Conservation (phyloP, 208 protist genomes). For the Leishmania tarentolae region DNA sequence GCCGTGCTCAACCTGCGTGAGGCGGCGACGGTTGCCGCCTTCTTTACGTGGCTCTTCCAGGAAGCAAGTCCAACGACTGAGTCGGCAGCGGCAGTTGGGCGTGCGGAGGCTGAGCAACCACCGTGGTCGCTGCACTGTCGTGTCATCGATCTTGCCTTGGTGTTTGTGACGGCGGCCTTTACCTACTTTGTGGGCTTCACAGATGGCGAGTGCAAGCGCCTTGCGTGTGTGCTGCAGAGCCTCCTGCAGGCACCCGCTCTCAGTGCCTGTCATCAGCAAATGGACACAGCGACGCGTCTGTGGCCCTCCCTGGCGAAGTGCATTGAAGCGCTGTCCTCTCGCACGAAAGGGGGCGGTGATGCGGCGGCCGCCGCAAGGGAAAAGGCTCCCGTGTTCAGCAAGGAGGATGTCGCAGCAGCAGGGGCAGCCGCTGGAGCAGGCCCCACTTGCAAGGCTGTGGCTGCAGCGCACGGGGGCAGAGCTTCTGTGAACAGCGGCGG, state of each 20-base stretch:
- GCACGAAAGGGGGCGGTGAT: neutral
- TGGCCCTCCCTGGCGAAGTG: slow-evolving; percentile 8
- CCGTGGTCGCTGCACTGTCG: neutral
- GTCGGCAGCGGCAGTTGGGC: neutral
- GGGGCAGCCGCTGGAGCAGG: neutral
- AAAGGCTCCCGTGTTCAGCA: neutral
- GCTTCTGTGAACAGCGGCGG: neutral
- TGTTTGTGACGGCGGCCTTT: slow-evolving; percentile 47
- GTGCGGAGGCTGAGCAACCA: neutral
- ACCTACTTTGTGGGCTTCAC: slow-evolving; percentile 78
- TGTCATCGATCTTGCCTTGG: slow-evolving; percentile 51
- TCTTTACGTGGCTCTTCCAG: slow-evolving; percentile 54
- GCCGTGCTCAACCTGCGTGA: slow-evolving; percentile 72
- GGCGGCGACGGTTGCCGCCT: slow-evolving; percentile 57
- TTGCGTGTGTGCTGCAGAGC: slow-evolving; percentile 56
- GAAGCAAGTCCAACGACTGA: neutral
- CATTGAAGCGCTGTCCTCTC: slow-evolving; percentile 7
- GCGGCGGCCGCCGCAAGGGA: neutral
- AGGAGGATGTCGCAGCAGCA: neutral
- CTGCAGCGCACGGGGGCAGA: neutral
- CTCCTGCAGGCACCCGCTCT: slow-evolving; percentile 27
- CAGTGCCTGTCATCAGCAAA: slow-evolving; percentile 12
- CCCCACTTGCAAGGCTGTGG: neutral
- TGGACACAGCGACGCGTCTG: neutral
- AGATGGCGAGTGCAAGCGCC: slow-evolving; percentile 73